Evolutionary conservation across 2,329 filamentous ascomycete genomes (phyloP), one percentile per base, ranked within the genome.

Genomic region (Phialophora expanda): DNA sequence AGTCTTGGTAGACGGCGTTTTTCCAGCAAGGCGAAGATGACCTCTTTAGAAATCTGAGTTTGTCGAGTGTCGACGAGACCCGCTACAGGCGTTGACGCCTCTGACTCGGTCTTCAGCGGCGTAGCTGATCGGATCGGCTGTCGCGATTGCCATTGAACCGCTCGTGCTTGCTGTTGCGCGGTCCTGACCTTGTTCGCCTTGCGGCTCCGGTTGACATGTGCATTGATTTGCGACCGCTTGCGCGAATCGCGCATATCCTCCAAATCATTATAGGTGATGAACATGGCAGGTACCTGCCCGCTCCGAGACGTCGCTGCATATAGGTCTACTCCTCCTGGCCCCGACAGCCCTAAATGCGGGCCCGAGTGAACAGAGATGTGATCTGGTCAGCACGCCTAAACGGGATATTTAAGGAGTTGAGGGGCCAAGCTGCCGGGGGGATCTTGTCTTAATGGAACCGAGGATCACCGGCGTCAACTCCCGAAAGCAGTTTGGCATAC

Each of bases 261-360:
- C 57, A 60, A 34, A 41, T 60, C 46, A 53, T 53, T 60, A 46
- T 60, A 60, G 28, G 44, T 51, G 57, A 60, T 60, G 57, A 60
- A 60, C 57, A 60, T 60, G 57, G 24, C 57, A 46, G 46, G 20
- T 30, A 22, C 30, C 28, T 51, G 44, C 32, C 34, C 11, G 22
- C 26, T 34, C 28, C 28, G 22, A 28, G 34, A 46, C 44, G 53
- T 24, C 20, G 14, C 46, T 26, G 30, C 28, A 30, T 26, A 11
- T n/a, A 24, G 9, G 9, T 38, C 2, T 12, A 24, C 26, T 20
- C 20, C 20, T 41, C 48, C 48, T 41, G 46, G 26, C 57, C 57
- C 46, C 44, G 30, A 60, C 57, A 60, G 57, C 57, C 57, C 46
- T 53, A 54, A 53, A 26, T 60, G 30, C 58, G 46, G 58, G 46